Percentiles rank a stretch among this genome's conserved stretches.
phyloP scores from a whole-genome alignment of 176 grass and related monocot species.

The Pharus latifolius region DNA sequence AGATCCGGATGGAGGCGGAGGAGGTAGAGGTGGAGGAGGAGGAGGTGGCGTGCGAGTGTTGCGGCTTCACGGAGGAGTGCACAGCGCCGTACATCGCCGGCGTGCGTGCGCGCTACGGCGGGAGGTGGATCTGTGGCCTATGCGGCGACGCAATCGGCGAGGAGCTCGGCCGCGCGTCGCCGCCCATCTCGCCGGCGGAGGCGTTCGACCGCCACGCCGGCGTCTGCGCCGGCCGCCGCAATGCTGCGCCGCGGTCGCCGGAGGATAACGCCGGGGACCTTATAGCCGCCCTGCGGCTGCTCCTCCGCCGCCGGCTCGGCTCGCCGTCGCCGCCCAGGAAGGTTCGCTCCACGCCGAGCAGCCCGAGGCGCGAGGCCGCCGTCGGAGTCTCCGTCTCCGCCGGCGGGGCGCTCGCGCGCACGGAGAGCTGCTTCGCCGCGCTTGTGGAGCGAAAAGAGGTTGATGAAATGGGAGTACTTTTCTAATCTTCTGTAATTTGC shows the following conservation, averaged over 20 bases:
- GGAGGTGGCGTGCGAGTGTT: constrained; percentile 74
- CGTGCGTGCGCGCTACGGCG: constrained; percentile 51
- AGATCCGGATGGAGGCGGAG: background rate
- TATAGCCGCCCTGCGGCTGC: constrained; percentile 47
- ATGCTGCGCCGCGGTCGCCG: constrained; percentile 27
- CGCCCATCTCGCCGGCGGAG: constrained; percentile 59
- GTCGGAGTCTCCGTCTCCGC: background rate
- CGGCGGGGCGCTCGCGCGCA: constrained; percentile 10
- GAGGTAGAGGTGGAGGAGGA: constrained; percentile 18
- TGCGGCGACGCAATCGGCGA: constrained; percentile 75
- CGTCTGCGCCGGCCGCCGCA: constrained; percentile 30
- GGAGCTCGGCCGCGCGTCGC: constrained; percentile 38
- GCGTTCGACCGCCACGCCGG: constrained; percentile 60
- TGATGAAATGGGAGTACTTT: background rate
- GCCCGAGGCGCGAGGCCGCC: constrained; percentile 15
- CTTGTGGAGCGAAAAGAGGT: constrained; percentile 24
- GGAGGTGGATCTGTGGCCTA: constrained; percentile 72
- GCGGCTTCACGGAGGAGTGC: constrained; percentile 84
- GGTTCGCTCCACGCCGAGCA: constrained; percentile 48
- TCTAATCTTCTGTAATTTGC: constrained; percentile 9
- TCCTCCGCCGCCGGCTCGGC: constrained; percentile 43
- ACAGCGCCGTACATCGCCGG: constrained; percentile 51
- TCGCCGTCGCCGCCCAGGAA: constrained; percentile 31
- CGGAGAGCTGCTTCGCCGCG: constrained; percentile 60
- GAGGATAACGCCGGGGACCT: constrained; percentile 33